A percentile compares a stretch with the other conserved stretches of the same genome.
Conservation (phyloP, 2,329 filamentous ascomycete genomes). For the Madurella fahalii region DNA sequence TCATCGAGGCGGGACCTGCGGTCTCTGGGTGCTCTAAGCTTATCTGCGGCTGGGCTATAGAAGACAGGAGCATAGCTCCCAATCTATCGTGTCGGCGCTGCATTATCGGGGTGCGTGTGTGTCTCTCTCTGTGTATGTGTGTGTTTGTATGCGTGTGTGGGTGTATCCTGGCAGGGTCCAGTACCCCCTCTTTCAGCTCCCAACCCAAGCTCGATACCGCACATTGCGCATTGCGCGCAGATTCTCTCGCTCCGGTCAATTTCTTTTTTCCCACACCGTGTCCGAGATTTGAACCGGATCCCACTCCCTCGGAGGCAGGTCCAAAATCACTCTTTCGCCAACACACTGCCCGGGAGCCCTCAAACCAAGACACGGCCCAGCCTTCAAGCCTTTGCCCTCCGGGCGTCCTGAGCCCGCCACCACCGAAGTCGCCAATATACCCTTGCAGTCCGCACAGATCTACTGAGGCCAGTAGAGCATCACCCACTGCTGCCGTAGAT, state of each 20-base stretch:
- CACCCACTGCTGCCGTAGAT: background rate
- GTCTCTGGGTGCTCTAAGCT: constrained; percentile 37
- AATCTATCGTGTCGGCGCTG: constrained; percentile 29
- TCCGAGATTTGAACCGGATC: constrained; percentile 5
- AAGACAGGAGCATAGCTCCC: constrained; percentile 31
- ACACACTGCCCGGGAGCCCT: constrained; percentile 2
- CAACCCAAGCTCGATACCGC: constrained; percentile 2
- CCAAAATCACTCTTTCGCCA: constrained; percentile 4
- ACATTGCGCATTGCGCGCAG: background rate
- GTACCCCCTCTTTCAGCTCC: constrained; percentile 21
- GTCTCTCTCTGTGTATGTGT: no score
- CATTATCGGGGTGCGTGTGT: constrained; percentile 17
- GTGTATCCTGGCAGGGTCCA: constrained; percentile 18
- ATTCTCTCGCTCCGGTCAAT: constrained; percentile 6
- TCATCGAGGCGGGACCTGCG: constrained; percentile 3
- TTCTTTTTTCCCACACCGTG: constrained; percentile 4
- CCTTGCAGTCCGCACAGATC: background rate
- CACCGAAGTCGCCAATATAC: background rate
- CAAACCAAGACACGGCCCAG: background rate
- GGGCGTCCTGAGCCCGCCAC: background rate
- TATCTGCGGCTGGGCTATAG: constrained; percentile 41
- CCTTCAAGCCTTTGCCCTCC: background rate
- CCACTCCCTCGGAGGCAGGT: background rate
- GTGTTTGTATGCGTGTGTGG: constrained; percentile 1
- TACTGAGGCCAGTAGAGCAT: background rate